Base-by-base conservation (phyloP, 2,329 filamentous ascomycete species). In the Claviceps sp. region DNA sequence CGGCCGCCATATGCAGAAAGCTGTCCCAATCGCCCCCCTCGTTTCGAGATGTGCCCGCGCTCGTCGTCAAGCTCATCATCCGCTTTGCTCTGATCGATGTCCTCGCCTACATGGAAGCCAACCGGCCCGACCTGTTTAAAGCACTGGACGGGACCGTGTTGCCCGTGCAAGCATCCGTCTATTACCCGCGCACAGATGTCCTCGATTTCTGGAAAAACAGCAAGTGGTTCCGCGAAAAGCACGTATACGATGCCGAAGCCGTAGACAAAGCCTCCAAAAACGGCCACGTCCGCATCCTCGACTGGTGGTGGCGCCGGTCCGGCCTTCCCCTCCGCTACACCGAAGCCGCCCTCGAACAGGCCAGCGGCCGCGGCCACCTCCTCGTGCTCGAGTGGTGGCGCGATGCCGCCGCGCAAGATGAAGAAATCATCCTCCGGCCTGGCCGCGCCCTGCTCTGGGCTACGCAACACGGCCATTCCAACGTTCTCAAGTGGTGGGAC, bases 321-420 rank as follows among this genome's bases (percentile, higher is more conserved):
- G 86, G 85, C 0, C 74, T 96, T 1, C 80, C 83, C 2, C 74
- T 96, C 20, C 84, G 87, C 58, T 95, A 93, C 66, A 95, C 86
- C 11, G 88, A 95, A 64, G 77, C 82, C 5, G 88, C 91, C 0
- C 77, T 97, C 17, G 91, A 96, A 66, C 85, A 90, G 61, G 90
- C 91, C 34, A 91, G 85, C 53, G 83, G 83, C 3, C 85, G 88
- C 61, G 89, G 90, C 7, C 86, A 93, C 57, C 75, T 95, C n/a
- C 72, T 81, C 6, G 88, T 96, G 1, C 76, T 97, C 1, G 85
- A 94, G 60, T 97, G 91, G 91, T 97, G 91, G 91, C 86, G 87
- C 59, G 78, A 84, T 54, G 82, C 83, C 0, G 79, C 78, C 13
- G 68, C 73, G 14, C 75, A 78, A 50, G 76, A 83, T 60, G 75